A percentile compares a stretch with the other conserved stretches of the same genome.
Conservation (phyloP, 1,284 basidiomycete species). For the Leccinum angustisporum region DNA sequence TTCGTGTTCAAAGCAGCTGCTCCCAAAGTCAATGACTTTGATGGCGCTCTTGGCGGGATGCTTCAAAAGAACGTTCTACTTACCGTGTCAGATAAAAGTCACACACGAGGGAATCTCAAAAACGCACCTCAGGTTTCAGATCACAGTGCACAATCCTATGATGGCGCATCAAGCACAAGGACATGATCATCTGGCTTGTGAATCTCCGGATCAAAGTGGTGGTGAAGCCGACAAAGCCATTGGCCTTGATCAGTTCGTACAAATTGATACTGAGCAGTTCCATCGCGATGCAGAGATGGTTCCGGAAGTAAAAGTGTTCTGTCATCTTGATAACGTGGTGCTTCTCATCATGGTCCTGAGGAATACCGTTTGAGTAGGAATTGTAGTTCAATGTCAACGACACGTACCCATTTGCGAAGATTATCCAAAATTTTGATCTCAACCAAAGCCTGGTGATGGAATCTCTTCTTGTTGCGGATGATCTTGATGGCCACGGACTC, state of each 20-base stretch:
- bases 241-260: conserved; percentile 99
- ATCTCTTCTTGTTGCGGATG: conserved; percentile 88
- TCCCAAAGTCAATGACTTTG: conserved; percentile 99
- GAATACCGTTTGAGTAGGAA: conserved; percentile 10
- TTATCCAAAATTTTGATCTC: conserved; percentile 99
- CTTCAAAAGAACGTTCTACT: conserved; percentile 88
- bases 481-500: conserved; percentile 98
- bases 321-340: conserved; percentile 99
- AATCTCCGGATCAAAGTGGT: conserved; percentile 94
- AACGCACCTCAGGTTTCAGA: conserved; percentile 90
- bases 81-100: conserved; percentile 12
- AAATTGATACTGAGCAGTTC: conserved; percentile 98
- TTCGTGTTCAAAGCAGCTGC: conserved; percentile 97
- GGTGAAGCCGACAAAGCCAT: conserved; percentile 96
- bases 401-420: conserved; percentile 88
- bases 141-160: conserved; percentile 99
- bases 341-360: conserved; percentile 91
- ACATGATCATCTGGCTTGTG: conserved; percentile 92
- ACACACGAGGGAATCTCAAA: not conserved
- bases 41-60: conserved; percentile 96
- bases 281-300: conserved; percentile 98
- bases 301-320: conserved; percentile 97
- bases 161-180: conserved; percentile 90
- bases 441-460: conserved; percentile 97
- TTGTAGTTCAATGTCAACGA: conserved; percentile 14